Evolutionary conservation across 2,329 filamentous ascomycete genomes (phyloP).

Genomic region (Colletotrichum viniferum): DNA sequence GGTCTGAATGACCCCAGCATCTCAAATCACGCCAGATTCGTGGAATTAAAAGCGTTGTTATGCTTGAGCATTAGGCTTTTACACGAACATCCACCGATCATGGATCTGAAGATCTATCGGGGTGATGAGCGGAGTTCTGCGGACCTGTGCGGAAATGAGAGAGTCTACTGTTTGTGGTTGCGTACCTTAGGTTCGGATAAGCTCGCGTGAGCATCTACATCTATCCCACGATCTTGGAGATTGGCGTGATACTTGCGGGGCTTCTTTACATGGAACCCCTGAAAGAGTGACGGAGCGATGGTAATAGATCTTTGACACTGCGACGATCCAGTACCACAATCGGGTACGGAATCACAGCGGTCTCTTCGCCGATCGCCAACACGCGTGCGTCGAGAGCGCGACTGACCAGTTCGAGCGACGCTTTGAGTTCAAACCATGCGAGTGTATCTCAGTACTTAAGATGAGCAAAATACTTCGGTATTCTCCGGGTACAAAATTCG

Average conservation of each 20-base stretch:
- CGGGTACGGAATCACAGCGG: not conserved
- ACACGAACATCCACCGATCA: not conserved
- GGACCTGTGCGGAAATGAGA: not conserved
- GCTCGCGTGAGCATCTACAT: not conserved
- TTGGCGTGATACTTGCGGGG: no score
- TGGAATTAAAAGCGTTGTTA: not conserved
- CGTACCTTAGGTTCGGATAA: not conserved
- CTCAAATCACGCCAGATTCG: not conserved
- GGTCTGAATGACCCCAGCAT: rapidly evolving
- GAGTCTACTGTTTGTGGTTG: not conserved
- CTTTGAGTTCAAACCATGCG: not conserved
- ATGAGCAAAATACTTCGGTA: not conserved
- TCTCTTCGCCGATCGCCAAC: not conserved
- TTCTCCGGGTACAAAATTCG: not conserved
- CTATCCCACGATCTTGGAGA: not conserved
- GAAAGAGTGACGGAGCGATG: not conserved
- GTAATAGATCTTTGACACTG: not conserved
- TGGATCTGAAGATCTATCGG: not conserved
- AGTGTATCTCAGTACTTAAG: not conserved
- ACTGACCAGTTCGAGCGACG: not conserved
- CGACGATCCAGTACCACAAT: not conserved
- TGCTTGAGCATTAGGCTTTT: not conserved
- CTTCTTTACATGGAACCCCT: not conserved
- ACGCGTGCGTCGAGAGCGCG: not conserved
- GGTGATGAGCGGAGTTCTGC: not conserved